Conservation (phyloP, 1,139 yeast species). For the Martiniozyma asiatica region DNA sequence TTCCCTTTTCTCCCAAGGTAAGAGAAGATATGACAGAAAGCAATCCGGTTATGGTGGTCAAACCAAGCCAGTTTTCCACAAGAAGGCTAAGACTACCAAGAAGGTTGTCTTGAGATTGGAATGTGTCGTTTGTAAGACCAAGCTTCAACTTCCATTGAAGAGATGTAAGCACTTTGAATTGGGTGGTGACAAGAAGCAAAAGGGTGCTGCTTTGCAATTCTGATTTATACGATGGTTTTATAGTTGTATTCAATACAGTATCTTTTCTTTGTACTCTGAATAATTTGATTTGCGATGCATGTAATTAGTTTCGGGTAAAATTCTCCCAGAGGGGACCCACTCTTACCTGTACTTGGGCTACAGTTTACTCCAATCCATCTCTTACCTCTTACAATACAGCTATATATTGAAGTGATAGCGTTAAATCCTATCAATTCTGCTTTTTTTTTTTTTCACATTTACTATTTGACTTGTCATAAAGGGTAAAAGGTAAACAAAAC, state of each 20-base stretch:
- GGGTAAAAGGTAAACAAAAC: too few species aligned
- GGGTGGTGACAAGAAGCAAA: conserved; percentile 99
- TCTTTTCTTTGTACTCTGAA: too few species aligned
- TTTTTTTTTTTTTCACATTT: too few species aligned
- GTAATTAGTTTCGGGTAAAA: too few species aligned
- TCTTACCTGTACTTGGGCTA: too few species aligned
- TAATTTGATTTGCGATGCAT: too few species aligned
- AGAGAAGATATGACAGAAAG: conserved; percentile 99
- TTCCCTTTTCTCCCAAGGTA: conserved; percentile 98
- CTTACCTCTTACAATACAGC: too few species aligned
- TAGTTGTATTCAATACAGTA: conserved; percentile 1
- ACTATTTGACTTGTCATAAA: too few species aligned
- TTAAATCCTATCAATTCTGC: too few species aligned
- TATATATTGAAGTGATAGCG: too few species aligned
- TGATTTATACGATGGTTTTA: conserved; percentile 12
- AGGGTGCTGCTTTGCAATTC: conserved; percentile 49
- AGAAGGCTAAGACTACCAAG: conserved; percentile 99
- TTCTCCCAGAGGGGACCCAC: too few species aligned
- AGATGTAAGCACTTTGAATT: conserved; percentile 99
- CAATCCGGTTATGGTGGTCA: conserved; percentile 99
- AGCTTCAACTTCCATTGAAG: conserved; percentile 95
- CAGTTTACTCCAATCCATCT: too few species aligned
- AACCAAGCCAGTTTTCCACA: conserved; percentile 99
- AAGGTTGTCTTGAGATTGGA: conserved; percentile 99
- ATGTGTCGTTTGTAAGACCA: conserved; percentile 98